Conservation (phyloP, 768 basidiomycete genomes). For the Leucosporidium scottii region DNA sequence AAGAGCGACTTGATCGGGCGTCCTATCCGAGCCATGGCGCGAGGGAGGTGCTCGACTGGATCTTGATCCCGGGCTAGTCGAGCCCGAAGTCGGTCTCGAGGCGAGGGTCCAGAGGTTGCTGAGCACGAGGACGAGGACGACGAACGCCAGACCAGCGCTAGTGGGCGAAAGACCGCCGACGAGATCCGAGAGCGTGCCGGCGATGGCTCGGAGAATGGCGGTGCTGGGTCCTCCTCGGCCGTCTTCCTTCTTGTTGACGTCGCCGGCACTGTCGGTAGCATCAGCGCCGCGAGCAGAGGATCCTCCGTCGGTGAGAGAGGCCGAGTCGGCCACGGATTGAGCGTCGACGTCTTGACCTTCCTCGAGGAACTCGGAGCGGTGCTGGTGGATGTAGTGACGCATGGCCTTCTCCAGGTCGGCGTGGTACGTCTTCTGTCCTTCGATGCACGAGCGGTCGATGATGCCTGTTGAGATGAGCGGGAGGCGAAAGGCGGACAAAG, state of each 20-base stretch:
- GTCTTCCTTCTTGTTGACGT: conserved; percentile 4
- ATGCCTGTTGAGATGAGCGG: conserved; percentile 56
- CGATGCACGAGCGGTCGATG: conserved; percentile 82
- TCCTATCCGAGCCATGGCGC: neutral
- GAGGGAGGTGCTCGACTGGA: neutral
- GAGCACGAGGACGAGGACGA: conserved; percentile 64
- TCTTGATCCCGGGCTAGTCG: conserved; percentile 1
- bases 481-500: neutral
- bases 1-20: conserved; percentile 27
- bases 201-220: neutral
- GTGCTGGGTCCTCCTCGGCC: too few species aligned
- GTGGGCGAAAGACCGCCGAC: conserved; percentile 20
- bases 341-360: conserved; percentile 49
- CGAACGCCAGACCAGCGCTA: conserved; percentile 51
- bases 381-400: conserved; percentile 78
- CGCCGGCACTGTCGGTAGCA: neutral
- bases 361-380: conserved; percentile 81
- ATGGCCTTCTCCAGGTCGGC: conserved; percentile 73
- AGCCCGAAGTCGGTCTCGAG: conserved; percentile 2
- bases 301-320: neutral
- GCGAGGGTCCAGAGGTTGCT: conserved; percentile 70
- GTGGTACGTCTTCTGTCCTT: conserved; percentile 86
- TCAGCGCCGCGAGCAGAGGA: neutral
- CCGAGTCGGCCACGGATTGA: neutral
- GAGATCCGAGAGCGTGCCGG: conserved; percentile 7